These are phyloP conservation scores for Zygoascus bituminiphila DNA, from an alignment of 805 yeast species.

Conservation along the genomic window DNA sequence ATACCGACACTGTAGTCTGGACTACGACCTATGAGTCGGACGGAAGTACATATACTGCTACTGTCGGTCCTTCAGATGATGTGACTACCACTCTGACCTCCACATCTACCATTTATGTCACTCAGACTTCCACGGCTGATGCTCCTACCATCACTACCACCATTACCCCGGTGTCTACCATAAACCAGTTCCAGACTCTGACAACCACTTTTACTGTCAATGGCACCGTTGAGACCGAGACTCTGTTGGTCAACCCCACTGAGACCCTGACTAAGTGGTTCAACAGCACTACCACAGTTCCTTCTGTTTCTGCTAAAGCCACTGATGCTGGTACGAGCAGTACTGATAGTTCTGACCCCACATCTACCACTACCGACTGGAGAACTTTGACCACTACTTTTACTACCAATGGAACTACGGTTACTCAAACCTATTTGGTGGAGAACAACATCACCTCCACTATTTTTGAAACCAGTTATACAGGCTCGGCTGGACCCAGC, in stretches of 20 bases:
- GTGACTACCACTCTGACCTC: slow-evolving; percentile 3
- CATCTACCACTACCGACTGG: slow-evolving; percentile 5
- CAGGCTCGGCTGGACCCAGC: not conserved
- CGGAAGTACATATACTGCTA: not conserved
- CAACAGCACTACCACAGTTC: not conserved
- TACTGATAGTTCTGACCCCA: not conserved
- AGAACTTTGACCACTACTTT: not conserved
- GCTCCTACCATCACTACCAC: slow-evolving; percentile 9
- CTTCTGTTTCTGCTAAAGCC: not conserved
- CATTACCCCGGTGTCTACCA: slow-evolving; percentile 11
- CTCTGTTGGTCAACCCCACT: slow-evolving; percentile 2
- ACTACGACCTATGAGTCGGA: not conserved
- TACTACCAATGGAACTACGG: not conserved
- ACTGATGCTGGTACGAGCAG: slow-evolving; percentile 1
- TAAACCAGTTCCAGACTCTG: slow-evolving; percentile 3
- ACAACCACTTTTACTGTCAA: slow-evolving; percentile 10
- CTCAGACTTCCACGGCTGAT: slow-evolving; percentile 3
- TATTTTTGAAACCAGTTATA: not conserved
- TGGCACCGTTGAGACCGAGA: slow-evolving; percentile 8
- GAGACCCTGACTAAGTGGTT: not conserved
- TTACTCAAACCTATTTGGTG: not conserved
- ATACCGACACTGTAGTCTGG: not conserved
- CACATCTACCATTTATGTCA: slow-evolving; percentile 6
- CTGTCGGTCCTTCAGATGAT: slow-evolving; percentile 8
- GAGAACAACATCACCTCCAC: not conserved